Conservation (phyloP, 495 filamentous ascomycete genomes). For the Hypoxylon lenormandii region DNA sequence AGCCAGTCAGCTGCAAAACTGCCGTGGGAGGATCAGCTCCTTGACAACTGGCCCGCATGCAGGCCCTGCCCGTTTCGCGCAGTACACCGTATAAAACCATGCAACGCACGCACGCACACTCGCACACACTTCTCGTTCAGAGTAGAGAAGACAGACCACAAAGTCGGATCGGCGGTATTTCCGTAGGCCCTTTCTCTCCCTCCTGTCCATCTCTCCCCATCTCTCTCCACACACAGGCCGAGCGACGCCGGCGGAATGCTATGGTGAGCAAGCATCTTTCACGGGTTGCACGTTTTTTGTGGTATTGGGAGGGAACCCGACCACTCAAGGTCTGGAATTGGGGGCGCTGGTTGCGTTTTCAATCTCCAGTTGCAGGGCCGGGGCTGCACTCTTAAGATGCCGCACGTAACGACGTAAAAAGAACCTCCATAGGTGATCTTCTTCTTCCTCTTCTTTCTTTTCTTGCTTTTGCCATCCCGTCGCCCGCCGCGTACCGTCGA, state of each 20-base stretch:
- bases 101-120: conserved; percentile 34
- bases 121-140: not conserved
- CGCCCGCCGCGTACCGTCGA: conserved; percentile 22
- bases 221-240: conserved; percentile 21
- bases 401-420: conserved; percentile 44
- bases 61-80: conserved; percentile 41
- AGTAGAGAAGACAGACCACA: conserved; percentile 23
- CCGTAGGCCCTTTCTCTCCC: not conserved
- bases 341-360: conserved; percentile 44
- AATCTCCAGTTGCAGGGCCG: conserved; percentile 45
- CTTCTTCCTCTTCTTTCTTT: not conserved
- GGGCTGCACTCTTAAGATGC: conserved; percentile 45
- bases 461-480: not conserved
- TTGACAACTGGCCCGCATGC: conserved; percentile 47
- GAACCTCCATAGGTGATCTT: conserved; percentile 18
- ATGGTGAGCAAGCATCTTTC: conserved; percentile 22
- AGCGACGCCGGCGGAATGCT: conserved; percentile 26
- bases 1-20: conserved; percentile 51
- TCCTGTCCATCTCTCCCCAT: not conserved
- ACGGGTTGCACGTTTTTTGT: conserved; percentile 40
- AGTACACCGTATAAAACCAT: conserved; percentile 42
- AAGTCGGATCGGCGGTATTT: conserved; percentile 39
- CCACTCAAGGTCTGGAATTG: conserved; percentile 39
- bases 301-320: conserved; percentile 41
- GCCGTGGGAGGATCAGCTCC: conserved; percentile 46